Conservation (phyloP, 2,329 filamentous ascomycete species). For the Pyrenophora teres region DNA sequence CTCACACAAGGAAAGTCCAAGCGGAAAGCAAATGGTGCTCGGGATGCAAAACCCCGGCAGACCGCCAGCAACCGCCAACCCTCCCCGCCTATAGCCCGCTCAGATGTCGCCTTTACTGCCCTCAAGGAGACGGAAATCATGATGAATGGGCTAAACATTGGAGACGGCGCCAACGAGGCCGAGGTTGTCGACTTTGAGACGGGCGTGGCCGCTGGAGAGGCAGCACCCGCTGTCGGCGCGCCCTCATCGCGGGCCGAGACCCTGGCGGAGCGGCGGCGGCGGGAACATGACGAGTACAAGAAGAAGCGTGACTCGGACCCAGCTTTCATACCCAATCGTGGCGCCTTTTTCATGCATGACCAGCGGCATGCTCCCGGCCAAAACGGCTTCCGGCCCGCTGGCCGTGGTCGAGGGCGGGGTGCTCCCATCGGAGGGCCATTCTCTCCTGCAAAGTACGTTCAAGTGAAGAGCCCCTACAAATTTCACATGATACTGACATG, state of each 20-base stretch:
- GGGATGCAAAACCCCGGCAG: conserved; percentile 38
- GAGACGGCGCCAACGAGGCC: conserved; percentile 47
- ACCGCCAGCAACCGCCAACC: conserved; percentile 36
- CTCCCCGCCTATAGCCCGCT: conserved; percentile 44
- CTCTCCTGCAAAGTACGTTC: conserved; percentile 65
- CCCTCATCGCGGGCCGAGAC: conserved; percentile 55
- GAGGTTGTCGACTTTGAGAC: conserved; percentile 60
- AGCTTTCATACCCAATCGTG: conserved; percentile 90
- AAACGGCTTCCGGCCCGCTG: conserved; percentile 75
- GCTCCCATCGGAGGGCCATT: conserved; percentile 58
- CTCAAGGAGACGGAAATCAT: conserved; percentile 64
- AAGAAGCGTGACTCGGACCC: conserved; percentile 87
- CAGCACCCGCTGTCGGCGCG: conserved; percentile 48
- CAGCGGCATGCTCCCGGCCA: conserved; percentile 77
- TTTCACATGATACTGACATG: conserved; percentile 29
- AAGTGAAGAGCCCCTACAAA: not conserved
- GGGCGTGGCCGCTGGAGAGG: conserved; percentile 37
- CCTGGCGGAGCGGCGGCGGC: conserved; percentile 71
- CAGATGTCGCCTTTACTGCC: conserved; percentile 49
- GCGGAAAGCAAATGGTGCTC: conserved; percentile 45
- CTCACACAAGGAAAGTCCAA: conserved; percentile 45
- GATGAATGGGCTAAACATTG: conserved; percentile 62
- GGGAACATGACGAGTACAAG: conserved; percentile 89
- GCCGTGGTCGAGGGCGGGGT: conserved; percentile 63
- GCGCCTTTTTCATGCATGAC: conserved; percentile 97